These are phyloP conservation scores for Auricularia sp. DNA, from an alignment of 768 basidiomycete species.

Conservation along the genomic window DNA sequence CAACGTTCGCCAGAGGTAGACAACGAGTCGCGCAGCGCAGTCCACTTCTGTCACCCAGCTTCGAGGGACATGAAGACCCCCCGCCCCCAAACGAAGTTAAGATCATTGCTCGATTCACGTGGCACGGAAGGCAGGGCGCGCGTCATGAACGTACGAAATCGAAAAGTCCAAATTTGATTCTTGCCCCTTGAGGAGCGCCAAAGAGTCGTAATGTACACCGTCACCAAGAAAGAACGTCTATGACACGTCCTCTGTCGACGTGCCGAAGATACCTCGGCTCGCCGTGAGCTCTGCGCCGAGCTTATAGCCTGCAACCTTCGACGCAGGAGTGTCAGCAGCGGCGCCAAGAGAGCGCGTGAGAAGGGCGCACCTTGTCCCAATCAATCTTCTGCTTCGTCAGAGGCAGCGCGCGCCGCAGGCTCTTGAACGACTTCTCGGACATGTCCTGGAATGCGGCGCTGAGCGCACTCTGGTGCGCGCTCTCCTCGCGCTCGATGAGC, in stretches of 20 bases:
- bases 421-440: slow-evolving; percentile 89
- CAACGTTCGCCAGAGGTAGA: no score
- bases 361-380: slow-evolving; percentile 70
- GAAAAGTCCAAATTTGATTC: no score
- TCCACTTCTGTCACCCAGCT: no score
- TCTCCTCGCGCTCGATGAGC: slow-evolving; percentile 70
- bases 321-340: not conserved
- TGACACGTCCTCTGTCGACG: slow-evolving; percentile 1
- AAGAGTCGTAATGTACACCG: no score
- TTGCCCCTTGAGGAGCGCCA: no score
- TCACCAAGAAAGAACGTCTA: not conserved
- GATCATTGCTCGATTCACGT: no score
- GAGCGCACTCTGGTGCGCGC: slow-evolving; percentile 66
- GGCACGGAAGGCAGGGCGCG: no score
- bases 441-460: slow-evolving; percentile 80
- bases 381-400: slow-evolving; percentile 89
- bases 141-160: no score
- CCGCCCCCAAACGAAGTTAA: no score
- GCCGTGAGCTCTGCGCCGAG: slow-evolving; percentile 67
- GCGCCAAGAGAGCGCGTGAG: not conserved
- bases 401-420: slow-evolving; percentile 80
- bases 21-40: no score
- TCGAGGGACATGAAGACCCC: no score
- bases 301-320: slow-evolving; percentile 51
- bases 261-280: slow-evolving; percentile 44